These are phyloP conservation scores for Puccinia novopanici DNA, from an alignment of 1,284 basidiomycete species.

Conservation along the genomic window DNA sequence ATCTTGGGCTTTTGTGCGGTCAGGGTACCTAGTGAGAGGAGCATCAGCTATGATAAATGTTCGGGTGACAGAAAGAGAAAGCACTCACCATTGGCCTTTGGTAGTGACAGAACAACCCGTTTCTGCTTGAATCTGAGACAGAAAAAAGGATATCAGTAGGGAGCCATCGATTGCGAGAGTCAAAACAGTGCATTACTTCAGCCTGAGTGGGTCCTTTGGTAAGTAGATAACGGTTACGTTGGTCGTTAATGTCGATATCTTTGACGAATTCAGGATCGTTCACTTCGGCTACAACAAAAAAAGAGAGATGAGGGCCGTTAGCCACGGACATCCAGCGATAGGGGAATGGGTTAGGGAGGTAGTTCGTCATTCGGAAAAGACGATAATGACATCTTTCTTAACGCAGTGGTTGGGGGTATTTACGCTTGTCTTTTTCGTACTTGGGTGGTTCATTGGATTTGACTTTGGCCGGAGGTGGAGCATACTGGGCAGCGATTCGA, in stretches of 20 bases:
- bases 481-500: constrained; percentile 49
- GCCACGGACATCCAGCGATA: background rate
- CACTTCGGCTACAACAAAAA: constrained; percentile 26
- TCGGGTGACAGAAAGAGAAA: background rate
- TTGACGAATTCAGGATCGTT: constrained; percentile 69
- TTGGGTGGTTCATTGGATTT: constrained; percentile 43
- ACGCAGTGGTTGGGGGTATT: background rate
- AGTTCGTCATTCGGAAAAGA: background rate
- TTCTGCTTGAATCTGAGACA: constrained; percentile 71
- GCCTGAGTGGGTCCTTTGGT: constrained; percentile 94
- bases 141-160: background rate
- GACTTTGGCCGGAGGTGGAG: constrained; percentile 26
- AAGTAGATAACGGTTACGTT: constrained; percentile 89
- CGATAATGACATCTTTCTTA: background rate
- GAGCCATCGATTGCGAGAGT: background rate
- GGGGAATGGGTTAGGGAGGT: background rate
- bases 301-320: background rate
- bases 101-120: constrained; percentile 87
- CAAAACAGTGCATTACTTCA: constrained; percentile 61
- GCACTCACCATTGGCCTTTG: constrained; percentile 77
- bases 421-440: constrained; percentile 51
- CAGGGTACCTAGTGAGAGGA: constrained; percentile 63
- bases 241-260: constrained; percentile 96
- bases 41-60: too few relatives aligned
- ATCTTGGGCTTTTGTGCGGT: constrained; percentile 80